phyloP scores from a whole-genome alignment of 1,139 yeast genomes.

The Keqinozyma sinolaborantium region DNA sequence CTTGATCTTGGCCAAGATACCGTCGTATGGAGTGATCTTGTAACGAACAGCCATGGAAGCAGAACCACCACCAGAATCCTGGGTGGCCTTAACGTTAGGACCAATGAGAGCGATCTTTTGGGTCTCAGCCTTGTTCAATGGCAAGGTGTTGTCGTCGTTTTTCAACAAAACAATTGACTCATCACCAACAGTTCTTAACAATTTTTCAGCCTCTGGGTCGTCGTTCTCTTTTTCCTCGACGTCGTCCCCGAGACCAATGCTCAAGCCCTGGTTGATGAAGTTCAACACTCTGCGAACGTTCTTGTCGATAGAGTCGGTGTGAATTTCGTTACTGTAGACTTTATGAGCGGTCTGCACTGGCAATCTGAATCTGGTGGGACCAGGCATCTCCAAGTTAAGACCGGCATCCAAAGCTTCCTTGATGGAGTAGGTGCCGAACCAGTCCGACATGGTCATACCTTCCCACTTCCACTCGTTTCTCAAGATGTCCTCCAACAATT shows the following conservation, averaged over 20 bases:
- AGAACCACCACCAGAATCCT: constrained; percentile 37
- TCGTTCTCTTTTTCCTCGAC: constrained; percentile 37
- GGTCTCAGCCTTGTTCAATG: constrained; percentile 26
- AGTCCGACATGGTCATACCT: constrained; percentile 58
- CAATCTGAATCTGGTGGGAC: constrained; percentile 49
- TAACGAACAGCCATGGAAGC: constrained; percentile 30
- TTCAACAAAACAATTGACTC: constrained; percentile 53
- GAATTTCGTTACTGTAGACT: constrained; percentile 27
- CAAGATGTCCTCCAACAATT: constrained; percentile 40
- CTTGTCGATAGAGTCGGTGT: constrained; percentile 31
- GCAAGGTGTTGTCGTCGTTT: constrained; percentile 43
- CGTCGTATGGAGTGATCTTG: constrained; percentile 31
- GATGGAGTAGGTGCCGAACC: constrained; percentile 58
- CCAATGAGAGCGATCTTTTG: constrained; percentile 34
- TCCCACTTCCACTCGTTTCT: constrained; percentile 55
- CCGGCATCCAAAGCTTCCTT: constrained; percentile 50
- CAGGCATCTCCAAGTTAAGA: constrained; percentile 65
- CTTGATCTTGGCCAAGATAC: constrained; percentile 21
- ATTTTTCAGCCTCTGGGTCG: constrained; percentile 39
- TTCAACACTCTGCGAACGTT: constrained; percentile 45
- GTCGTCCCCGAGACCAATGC: constrained; percentile 40
- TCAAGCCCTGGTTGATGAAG: constrained; percentile 40
- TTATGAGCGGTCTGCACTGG: constrained; percentile 33
- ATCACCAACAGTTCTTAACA: constrained; percentile 45
- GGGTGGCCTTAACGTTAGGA: constrained; percentile 31